Base-by-base conservation (phyloP, 805 yeast genomes). In the Wickerhamiella azymoides region DNA sequence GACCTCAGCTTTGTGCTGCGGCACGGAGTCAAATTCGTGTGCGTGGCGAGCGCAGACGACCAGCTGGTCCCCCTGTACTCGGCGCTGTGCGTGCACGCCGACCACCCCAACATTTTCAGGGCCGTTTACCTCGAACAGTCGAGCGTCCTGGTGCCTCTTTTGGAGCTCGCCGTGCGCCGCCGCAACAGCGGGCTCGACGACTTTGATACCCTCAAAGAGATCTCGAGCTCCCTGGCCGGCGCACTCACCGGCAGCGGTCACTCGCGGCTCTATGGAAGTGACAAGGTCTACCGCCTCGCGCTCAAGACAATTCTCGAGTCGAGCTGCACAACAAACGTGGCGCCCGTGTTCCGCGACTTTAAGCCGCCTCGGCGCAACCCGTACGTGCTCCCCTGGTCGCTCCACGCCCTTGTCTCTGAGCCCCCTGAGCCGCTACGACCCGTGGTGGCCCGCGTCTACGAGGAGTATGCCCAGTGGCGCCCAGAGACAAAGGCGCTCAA, bases 191-290 rank as follows among this genome's bases (percentile, higher is more conserved):
- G 97, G 0, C 72, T 68, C 43, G 75, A 80, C 41, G 98, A 89
- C 58, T 89, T 84, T 58, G 92, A 86, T 18, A 81, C 92, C 11
- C 68, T 89, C 17, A 79, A 79, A 50, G 96, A 92, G 58, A 71
- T 89, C 37, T 84, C 95, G 46, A 72, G 70, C 36, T 71, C 84
- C 0, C 62, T 82, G 50, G 92, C 93, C 0, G 98, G 98, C 0
- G 82, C 95, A 1, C 66, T 92, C 45, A 89, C 96, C 0, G 96
- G 96, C 2, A 88, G 92, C 7, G 98, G 98, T 0, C 98, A 89
- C 60, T 86, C 96, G 0, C 80, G 74, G 51, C 77, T 92, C 24
- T 89, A 89, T 62, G 81, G 83, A 55, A 94, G 84, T 52, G 76
- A 79, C 3, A 74, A 78, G 47, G 97, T 92, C 1, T 89, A 89